Evolutionary conservation across 306 rosid species (phyloP).

Genomic region (Inga laurina): DNA sequence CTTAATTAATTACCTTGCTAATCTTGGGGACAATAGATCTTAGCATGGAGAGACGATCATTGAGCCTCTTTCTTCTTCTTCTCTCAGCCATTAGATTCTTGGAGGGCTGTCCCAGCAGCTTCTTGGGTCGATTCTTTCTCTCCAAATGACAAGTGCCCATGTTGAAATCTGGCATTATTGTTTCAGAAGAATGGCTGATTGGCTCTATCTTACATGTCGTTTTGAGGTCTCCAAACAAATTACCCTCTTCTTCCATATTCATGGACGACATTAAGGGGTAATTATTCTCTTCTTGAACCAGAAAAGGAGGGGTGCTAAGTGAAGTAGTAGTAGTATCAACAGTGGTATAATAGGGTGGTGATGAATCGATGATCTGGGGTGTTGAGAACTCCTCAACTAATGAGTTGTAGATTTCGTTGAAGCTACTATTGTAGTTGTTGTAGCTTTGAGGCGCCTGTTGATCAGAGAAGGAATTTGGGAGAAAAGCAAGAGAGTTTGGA

Average conservation of each 20-base stretch:
- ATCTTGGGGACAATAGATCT: slow-evolving; percentile 98
- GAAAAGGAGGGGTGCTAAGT: slow-evolving; percentile 48
- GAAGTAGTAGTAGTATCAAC: slow-evolving; percentile 24
- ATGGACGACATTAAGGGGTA: slow-evolving; percentile 39
- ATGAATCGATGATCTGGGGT: slow-evolving; percentile 55
- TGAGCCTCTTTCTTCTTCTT: slow-evolving; percentile 81
- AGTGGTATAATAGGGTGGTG: slow-evolving; percentile 36
- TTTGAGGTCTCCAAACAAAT: slow-evolving; percentile 58
- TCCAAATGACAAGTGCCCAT: slow-evolving; percentile 37
- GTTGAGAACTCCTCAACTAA: slow-evolving; percentile 44
- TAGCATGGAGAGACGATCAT: slow-evolving; percentile 91
- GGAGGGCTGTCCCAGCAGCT: slow-evolving; percentile 84
- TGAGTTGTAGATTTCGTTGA: slow-evolving; percentile 55
- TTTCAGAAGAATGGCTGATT: slow-evolving; percentile 52
- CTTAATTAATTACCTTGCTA: slow-evolving; percentile 63
- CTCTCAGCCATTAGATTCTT: slow-evolving; percentile 98
- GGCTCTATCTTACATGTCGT: slow-evolving; percentile 68
- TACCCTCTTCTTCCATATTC: slow-evolving; percentile 53
- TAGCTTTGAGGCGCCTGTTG: slow-evolving; percentile 50
- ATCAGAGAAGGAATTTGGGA: slow-evolving; percentile 47
- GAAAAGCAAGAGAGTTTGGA: slow-evolving; percentile 48
- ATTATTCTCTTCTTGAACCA: slow-evolving; percentile 44
- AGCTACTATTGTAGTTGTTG: slow-evolving; percentile 26
- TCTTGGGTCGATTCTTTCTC: slow-evolving; percentile 59
- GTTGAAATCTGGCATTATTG: slow-evolving; percentile 55